Evolutionary conservation across 306 rosid species (phyloP), one percentile per base, ranked within the genome.

Genomic region (Casuarina equisetifolia): DNA sequence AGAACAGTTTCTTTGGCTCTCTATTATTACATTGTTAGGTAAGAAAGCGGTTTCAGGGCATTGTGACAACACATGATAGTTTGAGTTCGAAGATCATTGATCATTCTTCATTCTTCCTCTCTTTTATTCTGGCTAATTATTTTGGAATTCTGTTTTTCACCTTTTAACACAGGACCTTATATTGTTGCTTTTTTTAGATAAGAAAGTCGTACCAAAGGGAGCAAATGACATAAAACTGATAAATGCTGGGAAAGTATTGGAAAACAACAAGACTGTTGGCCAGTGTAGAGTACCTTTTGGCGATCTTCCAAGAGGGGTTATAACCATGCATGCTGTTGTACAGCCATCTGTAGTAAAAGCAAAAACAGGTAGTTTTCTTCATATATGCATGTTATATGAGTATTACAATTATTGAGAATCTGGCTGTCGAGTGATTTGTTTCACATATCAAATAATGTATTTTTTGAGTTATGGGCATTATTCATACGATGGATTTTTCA

Each of bases 261-360:
- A 94, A 80, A 92, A 90, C 93, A 92, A 78, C 91, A 94, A 83
- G 85, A 90, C 97, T 68, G 96, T 94, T 52, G 96, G 91, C 59
- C 98, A 90, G 79, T 94, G 97, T 86, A 91, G 89, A 86, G 91
- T 45, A 62, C 93, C 97, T 50, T 90, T 89, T 69, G 92, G 92
- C 45, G 98, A 94, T 74, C 92, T 94, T 55, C 93, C 93, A 25
- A 83, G 69, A 32, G 96, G 89, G 71, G 90, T 90, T 73, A 91
- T 94, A 64, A 91, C 92, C 82, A 94, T 94, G 98, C 97, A 91
- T 84, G 98, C 89, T 54, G 97, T 94, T 38, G 97, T 94, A 61
- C 97, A 88, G 85, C 98, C 96, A 70, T 79, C 96, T 82, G 64
- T 89, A 76, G 89, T 92, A 15, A 94, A 94, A 86, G 85, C 92